Conservation (phyloP, 1,284 basidiomycete genomes). For the Rhodotorula sp. region DNA sequence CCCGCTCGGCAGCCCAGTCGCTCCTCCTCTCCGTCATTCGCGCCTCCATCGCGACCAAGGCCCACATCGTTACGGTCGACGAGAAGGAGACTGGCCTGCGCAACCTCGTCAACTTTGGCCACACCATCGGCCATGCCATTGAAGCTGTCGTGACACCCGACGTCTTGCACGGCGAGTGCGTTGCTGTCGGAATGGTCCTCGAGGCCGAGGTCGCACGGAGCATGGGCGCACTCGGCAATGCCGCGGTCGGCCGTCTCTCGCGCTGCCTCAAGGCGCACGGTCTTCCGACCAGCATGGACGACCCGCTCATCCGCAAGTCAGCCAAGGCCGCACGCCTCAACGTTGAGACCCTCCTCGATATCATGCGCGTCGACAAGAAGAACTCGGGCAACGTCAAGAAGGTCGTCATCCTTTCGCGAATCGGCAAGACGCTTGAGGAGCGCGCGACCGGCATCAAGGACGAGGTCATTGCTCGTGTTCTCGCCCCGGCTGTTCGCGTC, state of each 20-base stretch:
- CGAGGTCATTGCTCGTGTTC: constrained; percentile 71
- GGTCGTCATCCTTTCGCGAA: constrained; percentile 84
- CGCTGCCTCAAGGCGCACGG: constrained; percentile 82
- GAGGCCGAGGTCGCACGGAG: constrained; percentile 89
- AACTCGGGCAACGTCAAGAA: constrained; percentile 86
- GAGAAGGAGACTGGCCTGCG: constrained; percentile 91
- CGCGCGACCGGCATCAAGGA: constrained; percentile 85
- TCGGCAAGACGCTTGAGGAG: constrained; percentile 89
- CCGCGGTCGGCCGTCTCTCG: constrained; percentile 80
- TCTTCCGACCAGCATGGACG: constrained; percentile 73
- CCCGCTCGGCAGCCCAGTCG: constrained; percentile 66
- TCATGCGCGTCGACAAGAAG: constrained; percentile 95
- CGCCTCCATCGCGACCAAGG: constrained; percentile 63
- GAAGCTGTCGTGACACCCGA: constrained; percentile 88
- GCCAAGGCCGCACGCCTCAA: constrained; percentile 65
- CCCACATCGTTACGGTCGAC: constrained; percentile 92
- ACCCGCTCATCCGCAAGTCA: constrained; percentile 70
- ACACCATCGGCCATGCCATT: constrained; percentile 93
- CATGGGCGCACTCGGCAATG: constrained; percentile 79
- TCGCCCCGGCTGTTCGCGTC: constrained; percentile 74
- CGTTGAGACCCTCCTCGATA: constrained; percentile 81
- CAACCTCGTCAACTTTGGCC: constrained; percentile 96
- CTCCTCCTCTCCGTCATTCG: constrained; percentile 45
- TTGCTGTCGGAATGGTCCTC: constrained; percentile 88
- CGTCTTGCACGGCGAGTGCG: constrained; percentile 90